Base-by-base conservation (phyloP, 495 filamentous ascomycete species). In the Tuber aestivum region DNA sequence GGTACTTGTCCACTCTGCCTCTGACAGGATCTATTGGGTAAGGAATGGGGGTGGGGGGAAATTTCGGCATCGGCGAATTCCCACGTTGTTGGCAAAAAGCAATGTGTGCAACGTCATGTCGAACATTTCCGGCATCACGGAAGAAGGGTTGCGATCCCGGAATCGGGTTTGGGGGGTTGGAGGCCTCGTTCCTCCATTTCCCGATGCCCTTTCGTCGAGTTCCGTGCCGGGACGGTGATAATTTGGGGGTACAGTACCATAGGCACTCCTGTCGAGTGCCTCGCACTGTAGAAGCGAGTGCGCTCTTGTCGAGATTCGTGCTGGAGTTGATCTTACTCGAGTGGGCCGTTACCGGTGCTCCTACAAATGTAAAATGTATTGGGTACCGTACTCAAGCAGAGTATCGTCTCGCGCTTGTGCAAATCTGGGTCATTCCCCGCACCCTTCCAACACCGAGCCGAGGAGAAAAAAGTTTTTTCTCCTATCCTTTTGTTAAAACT, bases 1-100 rank as follows among this genome's bases (percentile, higher is more conserved):
- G 2, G 38, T 40, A 40, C 38, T 40, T 8, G 7, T 48, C 2
- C 12, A 6, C 56, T 18, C 56, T 65, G 12, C 12, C 32, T 65
- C 27, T 35, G 27, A 16, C 56, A 65, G 14, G 56, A 65, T 65
- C 27, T 5, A 20, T n/a, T 32, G 56, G 32, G 14, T 14, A 35
- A 20, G n/a, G 56, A 3, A 35, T 16, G 38, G 38, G 38, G 38
- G 38, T 35, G 56, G 56, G 56, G 56, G 56, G 32, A 18, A 35
- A 6, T 35, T 65, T 65, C 56, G 56, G 56, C 56, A 65, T 35
- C 56, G 56, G 56, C 56, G 56, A 65, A 35, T 65, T 65, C 56
- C 56, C 56, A 65, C 56, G 56, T 65, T 32, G 56, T 35, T 35
- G 6, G 27, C 20, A 61, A 61, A 61, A 61, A 32, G 50, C 27